Percentiles rank a stretch among this genome's conserved stretches.
These are phyloP conservation scores for Tagetes patula DNA, from an alignment of 129 eudicot species.

Conservation along the genomic window DNA sequence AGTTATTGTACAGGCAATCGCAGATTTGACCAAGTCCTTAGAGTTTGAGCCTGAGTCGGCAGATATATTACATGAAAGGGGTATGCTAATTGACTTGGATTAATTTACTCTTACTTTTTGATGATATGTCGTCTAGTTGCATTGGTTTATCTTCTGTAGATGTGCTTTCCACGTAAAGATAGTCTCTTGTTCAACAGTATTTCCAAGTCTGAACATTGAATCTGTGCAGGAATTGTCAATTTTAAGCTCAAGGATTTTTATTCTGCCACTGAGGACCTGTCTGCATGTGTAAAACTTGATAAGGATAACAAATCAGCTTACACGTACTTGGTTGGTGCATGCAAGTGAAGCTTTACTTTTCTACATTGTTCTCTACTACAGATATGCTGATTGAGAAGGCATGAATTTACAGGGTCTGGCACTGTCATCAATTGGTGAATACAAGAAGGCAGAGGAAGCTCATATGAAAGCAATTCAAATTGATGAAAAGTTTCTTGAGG, in stretches of 20 bases:
- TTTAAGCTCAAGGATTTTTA: slow-evolving; percentile 86
- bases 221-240: slow-evolving; percentile 80
- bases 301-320: slow-evolving; percentile 85
- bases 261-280: slow-evolving; percentile 82
- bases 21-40: slow-evolving; percentile 91
- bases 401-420: slow-evolving; percentile 66
- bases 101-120: slow-evolving; percentile 12
- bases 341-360: slow-evolving; percentile 1
- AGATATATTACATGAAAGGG: slow-evolving; percentile 97
- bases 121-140: neutral
- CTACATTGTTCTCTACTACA: slow-evolving; percentile 11
- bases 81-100: slow-evolving; percentile 36
- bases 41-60: slow-evolving; percentile 87
- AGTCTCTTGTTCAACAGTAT: slow-evolving; percentile 8
- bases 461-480: slow-evolving; percentile 80
- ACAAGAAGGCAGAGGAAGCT: slow-evolving; percentile 79
- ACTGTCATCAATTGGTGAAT: slow-evolving; percentile 81
- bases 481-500: slow-evolving; percentile 74
- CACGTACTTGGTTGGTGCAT: slow-evolving; percentile 84
- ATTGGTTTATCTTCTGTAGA: neutral
- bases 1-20: slow-evolving; percentile 70
- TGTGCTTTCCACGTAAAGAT: neutral
- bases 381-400: slow-evolving; percentile 13
- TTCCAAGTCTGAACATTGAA: slow-evolving; percentile 12
- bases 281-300: slow-evolving; percentile 85